Conservation (phyloP, 1,284 basidiomycete genomes). For the Meira miltonrushii region DNA sequence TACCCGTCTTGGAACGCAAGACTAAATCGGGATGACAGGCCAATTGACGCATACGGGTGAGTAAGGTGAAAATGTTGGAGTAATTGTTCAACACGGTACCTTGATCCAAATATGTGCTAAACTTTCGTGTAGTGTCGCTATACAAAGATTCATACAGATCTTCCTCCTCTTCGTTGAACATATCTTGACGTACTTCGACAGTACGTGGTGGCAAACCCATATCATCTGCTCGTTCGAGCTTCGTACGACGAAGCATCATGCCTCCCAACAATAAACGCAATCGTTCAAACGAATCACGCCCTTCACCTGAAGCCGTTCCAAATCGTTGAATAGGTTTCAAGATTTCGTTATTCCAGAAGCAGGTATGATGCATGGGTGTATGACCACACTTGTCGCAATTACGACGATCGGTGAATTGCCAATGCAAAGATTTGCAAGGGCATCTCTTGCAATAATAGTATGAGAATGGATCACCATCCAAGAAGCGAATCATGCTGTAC, state of each 20-base stretch:
- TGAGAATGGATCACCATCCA: slow-evolving; percentile 36
- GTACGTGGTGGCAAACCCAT: slow-evolving; percentile 92
- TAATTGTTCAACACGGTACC: slow-evolving; percentile 66
- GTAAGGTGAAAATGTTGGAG: slow-evolving; percentile 56
- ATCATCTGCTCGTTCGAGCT: slow-evolving; percentile 93
- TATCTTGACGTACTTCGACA: slow-evolving; percentile 80
- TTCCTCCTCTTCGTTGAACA: slow-evolving; percentile 94
- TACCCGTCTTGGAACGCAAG: slow-evolving; percentile 69
- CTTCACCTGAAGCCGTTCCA: slow-evolving; percentile 43
- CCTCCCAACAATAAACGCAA: slow-evolving; percentile 70
- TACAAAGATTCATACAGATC: slow-evolving; percentile 90
- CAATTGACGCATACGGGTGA: slow-evolving; percentile 53
- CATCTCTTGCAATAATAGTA: slow-evolving; percentile 66
- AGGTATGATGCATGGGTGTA: slow-evolving; percentile 85
- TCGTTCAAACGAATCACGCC: slow-evolving; percentile 42
- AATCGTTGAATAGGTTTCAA: slow-evolving; percentile 49
- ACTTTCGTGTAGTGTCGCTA: slow-evolving; percentile 85
- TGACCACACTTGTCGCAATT: slow-evolving; percentile 87
- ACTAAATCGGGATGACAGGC: slow-evolving; percentile 75
- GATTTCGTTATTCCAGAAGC: slow-evolving; percentile 54
- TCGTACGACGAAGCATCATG: slow-evolving; percentile 77
- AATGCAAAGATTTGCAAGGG: slow-evolving; percentile 81
- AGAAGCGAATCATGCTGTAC: slow-evolving; percentile 73
- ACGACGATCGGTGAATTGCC: slow-evolving; percentile 77
- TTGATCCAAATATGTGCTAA: slow-evolving; percentile 79